Base-by-base conservation (phyloP, 108 stramenopile species). In the Discostella pseudostelligera region DNA sequence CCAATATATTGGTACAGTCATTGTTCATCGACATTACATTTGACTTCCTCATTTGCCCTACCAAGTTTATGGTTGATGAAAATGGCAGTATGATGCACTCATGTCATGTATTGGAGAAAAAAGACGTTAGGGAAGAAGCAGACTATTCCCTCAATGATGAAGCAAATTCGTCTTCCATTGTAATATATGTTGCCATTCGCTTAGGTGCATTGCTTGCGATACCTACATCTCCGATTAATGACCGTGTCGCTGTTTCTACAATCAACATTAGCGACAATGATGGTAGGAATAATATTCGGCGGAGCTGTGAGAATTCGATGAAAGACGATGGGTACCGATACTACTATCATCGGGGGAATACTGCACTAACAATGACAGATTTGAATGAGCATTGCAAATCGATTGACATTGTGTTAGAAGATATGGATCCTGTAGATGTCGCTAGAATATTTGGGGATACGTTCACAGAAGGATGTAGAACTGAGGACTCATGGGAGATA, bases 11-110 rank as follows among this genome's bases (percentile, higher is more conserved):
- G 32, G 2, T 21, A 16, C 25, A 54, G 29, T 7, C 53, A 54
- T 54, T 54, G 53, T 54, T 54, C 53, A 16, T 54, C 14, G 53
- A 54, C 35, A 36, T 54, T 35, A 54, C 53, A 54, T 54, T 54
- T 35, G 53, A 54, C 32, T 54, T 54, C 29, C 24, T 54, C 16
- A 29, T 54, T 35, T 35, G 29, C 32, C 53, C 53, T 16, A 16
- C 35, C 12, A 25, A 43, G 2, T 2, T 43, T 43, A 8, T 14
- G 12, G 26, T 54, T 4, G 11, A 14, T 13, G 29, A 54, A 13
- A 25, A 17, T 8, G 29, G 53, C 3, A 54, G 29, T 13, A 36
- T 11, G 53, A 24, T 25, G 12, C 12, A 43, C n/a, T 54, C 32
- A 26, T 54, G 11, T 5, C 16, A 54, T 25, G 11, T 54, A 26